phyloP scores from a whole-genome alignment of 2,329 filamentous ascomycete species.

The Cytospora schulzeri region DNA sequence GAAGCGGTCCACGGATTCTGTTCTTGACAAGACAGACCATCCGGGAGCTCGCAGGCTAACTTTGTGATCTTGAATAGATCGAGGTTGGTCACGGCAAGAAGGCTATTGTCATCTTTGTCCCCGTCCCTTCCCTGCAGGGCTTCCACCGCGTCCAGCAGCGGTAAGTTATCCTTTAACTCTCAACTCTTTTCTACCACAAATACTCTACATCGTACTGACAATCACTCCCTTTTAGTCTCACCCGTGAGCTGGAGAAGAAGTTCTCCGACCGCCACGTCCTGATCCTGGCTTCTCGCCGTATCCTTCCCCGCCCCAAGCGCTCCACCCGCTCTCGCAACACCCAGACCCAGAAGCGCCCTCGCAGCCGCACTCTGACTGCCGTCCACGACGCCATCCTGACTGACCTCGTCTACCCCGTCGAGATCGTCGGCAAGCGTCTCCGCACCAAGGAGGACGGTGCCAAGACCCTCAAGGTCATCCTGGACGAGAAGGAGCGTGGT shows the following conservation, averaged over 20 bases:
- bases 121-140: conserved; percentile 94
- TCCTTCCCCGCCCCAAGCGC: conserved; percentile 97
- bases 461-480: conserved; percentile 98
- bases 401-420: conserved; percentile 98
- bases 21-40: conserved; percentile 41
- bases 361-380: conserved; percentile 94
- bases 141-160: conserved; percentile 99
- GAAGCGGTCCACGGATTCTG: conserved; percentile 70
- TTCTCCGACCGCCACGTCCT: conserved; percentile 99
- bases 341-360: conserved; percentile 98
- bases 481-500: conserved; percentile 99
- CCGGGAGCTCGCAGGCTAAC: conserved; percentile 78
- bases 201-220: background rate
- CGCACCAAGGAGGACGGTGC: conserved; percentile 98
- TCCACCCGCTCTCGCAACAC: conserved; percentile 94
- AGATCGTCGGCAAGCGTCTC: conserved; percentile 99
- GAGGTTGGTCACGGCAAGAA: conserved; percentile 99
- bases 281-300: conserved; percentile 98
- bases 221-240: conserved; percentile 66
- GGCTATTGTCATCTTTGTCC: conserved; percentile 99
- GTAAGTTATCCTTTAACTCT: conserved; percentile 61
- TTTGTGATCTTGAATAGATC: conserved; percentile 76
- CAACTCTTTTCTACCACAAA: background rate
- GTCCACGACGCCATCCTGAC: conserved; percentile 98
- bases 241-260: conserved; percentile 99